Evolutionary conservation across 129 eudicot genomes (phyloP).

Genomic region (Glebionis coronaria): DNA sequence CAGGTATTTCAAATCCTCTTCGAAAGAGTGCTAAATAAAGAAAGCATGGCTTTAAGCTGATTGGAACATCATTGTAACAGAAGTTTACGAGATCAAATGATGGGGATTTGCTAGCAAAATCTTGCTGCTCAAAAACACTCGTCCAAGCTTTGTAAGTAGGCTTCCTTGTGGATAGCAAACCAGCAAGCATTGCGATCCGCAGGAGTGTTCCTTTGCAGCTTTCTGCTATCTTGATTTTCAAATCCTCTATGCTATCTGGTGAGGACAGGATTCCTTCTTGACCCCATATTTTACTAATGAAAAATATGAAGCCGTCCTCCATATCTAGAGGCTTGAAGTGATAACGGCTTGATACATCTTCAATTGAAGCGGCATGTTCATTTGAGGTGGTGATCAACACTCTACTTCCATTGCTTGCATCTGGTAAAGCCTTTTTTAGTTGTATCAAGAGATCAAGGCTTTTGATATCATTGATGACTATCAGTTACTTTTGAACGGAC

Average conservation of each 20-base stretch:
- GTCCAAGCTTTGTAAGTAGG: conserved; percentile 22
- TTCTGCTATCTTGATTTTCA: conserved; percentile 31
- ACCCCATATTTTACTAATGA: conserved; percentile 21
- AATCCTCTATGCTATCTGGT: conserved; percentile 13
- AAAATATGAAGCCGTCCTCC: conserved; percentile 29
- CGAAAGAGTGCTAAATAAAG: conserved; percentile 33
- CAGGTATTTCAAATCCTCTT: conserved; percentile 32
- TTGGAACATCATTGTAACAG: conserved; percentile 35
- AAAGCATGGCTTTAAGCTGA: conserved; percentile 33
- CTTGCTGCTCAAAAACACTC: conserved; percentile 17
- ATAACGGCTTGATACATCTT: conserved; percentile 7
- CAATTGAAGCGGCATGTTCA: conserved; percentile 17
- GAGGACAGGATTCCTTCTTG: conserved; percentile 21
- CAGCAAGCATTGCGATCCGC: conserved; percentile 35
- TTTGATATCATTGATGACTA: conserved; percentile 41
- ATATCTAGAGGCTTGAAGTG: conserved; percentile 16
- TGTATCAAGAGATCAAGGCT: conserved; percentile 15
- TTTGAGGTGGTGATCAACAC: conserved; percentile 39
- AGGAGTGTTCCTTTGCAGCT: conserved; percentile 39
- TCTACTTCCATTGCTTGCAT: conserved; percentile 35
- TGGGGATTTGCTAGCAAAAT: conserved; percentile 2
- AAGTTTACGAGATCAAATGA: conserved; percentile 22
- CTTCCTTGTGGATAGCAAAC: conserved; percentile 26
- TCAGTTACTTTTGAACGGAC: conserved; percentile 5
- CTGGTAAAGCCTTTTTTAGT: conserved; percentile 25